These are phyloP conservation scores for Myxozyma neotropica DNA, from an alignment of 805 yeast species.

Conservation along the genomic window DNA sequence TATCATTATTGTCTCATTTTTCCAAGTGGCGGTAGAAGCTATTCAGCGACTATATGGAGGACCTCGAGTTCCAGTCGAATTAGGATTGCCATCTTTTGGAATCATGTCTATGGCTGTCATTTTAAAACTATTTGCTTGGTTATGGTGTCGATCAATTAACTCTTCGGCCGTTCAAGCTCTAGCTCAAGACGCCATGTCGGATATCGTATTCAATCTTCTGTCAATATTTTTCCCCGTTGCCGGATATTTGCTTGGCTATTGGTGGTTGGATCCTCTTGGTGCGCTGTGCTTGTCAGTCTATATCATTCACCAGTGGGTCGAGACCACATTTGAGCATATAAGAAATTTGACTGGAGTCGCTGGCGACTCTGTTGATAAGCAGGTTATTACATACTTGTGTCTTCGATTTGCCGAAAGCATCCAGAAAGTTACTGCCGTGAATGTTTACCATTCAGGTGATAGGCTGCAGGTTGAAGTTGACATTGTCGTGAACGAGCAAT, in stretches of 20 bases:
- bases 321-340: constrained; percentile 59
- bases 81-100: constrained; percentile 53
- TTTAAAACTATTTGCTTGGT: constrained; percentile 61
- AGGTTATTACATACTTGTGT: constrained; percentile 59
- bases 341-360: constrained; percentile 63
- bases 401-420: constrained; percentile 61
- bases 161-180: constrained; percentile 75
- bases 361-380: constrained; percentile 56
- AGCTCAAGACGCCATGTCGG: constrained; percentile 82
- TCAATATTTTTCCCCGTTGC: constrained; percentile 69
- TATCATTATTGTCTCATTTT: constrained; percentile 67
- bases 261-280: constrained; percentile 63
- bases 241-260: constrained; percentile 51
- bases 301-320: constrained; percentile 56
- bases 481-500: constrained; percentile 51
- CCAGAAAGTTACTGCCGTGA: constrained; percentile 56
- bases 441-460: constrained; percentile 68
- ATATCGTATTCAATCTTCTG: constrained; percentile 63
- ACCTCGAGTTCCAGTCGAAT: constrained; percentile 44
- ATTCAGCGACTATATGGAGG: constrained; percentile 49
- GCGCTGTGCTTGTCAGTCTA: constrained; percentile 58
- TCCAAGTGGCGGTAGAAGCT: constrained; percentile 72
- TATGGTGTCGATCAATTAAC: constrained; percentile 61
- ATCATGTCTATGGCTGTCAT: constrained; percentile 69
- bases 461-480: constrained; percentile 66